A percentile compares a stretch with the other conserved stretches of the same genome.
Evolutionary conservation across 1,139 yeast species (phyloP).

Genomic region (Yamadazyma membranifaciens): DNA sequence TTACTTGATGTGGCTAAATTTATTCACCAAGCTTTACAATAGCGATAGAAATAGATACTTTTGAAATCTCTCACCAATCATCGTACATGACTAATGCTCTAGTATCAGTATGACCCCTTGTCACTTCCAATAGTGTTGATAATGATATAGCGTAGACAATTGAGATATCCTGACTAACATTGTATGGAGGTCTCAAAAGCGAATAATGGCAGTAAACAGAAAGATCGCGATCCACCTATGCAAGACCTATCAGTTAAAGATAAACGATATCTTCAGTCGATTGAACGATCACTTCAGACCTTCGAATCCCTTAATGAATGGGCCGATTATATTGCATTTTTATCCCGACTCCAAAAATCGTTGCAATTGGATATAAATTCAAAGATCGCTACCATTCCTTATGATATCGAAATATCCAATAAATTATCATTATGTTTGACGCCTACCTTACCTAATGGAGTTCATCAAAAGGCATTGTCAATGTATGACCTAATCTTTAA

Average conservation of each 20-base stretch:
- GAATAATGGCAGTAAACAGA: too few species aligned
- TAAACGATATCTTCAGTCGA: slow-evolving; percentile 60
- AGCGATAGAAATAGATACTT: too few species aligned
- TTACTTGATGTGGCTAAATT: slow-evolving; percentile 58
- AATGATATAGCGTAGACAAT: too few species aligned
- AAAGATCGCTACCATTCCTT: slow-evolving; percentile 47
- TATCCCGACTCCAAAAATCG: slow-evolving; percentile 75
- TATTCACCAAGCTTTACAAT: slow-evolving; percentile 23
- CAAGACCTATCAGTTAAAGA: slow-evolving; percentile 13
- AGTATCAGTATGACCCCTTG: too few species aligned
- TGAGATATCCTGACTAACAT: too few species aligned
- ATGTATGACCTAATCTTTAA: slow-evolving; percentile 71
- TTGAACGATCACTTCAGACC: slow-evolving; percentile 72
- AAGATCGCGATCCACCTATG: slow-evolving; percentile 3
- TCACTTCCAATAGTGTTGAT: too few species aligned
- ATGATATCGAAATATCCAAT: slow-evolving; percentile 41
- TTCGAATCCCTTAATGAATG: slow-evolving; percentile 91
- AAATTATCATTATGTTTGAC: slow-evolving; percentile 67
- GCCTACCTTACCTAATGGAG: slow-evolving; percentile 87
- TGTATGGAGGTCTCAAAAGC: too few species aligned
- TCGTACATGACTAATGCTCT: too few species aligned
- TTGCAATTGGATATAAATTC: slow-evolving; percentile 38
- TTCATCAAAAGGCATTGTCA: slow-evolving; percentile 83
- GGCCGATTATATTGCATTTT: slow-evolving; percentile 97
- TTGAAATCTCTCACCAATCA: too few species aligned